Conservation (phyloP, 805 yeast genomes). For the Myxozyma monticola region DNA sequence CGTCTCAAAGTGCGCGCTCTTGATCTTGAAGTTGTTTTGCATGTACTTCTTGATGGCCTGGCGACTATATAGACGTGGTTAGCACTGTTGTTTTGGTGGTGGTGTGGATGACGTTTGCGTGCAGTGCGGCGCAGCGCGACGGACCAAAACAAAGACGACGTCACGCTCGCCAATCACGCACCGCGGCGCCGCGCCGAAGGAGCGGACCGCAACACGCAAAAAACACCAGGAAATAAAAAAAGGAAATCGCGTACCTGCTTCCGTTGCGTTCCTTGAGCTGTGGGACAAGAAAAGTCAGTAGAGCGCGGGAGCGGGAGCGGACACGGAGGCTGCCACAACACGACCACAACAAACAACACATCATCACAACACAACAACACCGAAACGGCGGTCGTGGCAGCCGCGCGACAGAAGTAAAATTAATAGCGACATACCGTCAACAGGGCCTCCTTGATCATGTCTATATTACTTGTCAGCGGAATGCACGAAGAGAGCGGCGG, state of each 20-base stretch:
- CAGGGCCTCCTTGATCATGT: constrained; percentile 68
- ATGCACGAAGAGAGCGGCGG: too few species aligned
- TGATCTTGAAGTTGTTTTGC: constrained; percentile 58
- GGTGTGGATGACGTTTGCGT: too few species aligned
- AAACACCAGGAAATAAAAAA: background rate
- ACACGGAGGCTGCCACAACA: background rate
- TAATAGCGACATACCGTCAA: constrained; percentile 19
- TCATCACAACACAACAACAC: too few species aligned
- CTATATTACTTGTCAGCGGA: constrained; percentile 36
- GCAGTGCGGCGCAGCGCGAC: too few species aligned
- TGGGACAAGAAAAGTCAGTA: constrained; percentile 27
- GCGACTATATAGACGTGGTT: constrained; percentile 49
- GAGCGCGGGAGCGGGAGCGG: background rate
- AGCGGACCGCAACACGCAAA: background rate
- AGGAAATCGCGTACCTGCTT: constrained; percentile 22
- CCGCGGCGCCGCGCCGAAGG: too few species aligned
- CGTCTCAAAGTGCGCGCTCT: constrained; percentile 66
- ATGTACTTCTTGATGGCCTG: constrained; percentile 85
- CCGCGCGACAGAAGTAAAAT: background rate
- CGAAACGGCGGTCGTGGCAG: too few species aligned
- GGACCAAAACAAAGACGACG: too few species aligned
- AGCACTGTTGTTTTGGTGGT: too few species aligned
- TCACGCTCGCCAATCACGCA: too few species aligned
- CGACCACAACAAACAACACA: background rate
- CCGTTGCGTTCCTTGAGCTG: constrained; percentile 80